Evolutionary conservation across 2,329 filamentous ascomycete species (phyloP), one percentile per base, ranked within the genome.

Genomic region (Phaeomoniella chlamydospora): DNA sequence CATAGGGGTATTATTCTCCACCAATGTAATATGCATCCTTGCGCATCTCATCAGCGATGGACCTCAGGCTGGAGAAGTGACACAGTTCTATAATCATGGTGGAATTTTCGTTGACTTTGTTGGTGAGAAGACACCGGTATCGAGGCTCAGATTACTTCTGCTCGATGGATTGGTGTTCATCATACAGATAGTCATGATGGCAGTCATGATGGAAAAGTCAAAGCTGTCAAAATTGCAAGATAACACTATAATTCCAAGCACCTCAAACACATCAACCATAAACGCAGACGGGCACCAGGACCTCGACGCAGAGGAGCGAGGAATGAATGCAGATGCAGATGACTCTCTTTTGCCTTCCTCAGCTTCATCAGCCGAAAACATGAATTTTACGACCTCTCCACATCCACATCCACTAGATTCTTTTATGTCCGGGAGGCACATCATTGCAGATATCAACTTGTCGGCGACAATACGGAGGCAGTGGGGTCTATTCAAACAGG

Each of bases 71-170:
- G 65, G 64, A 4, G 69, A 72, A 43, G 57, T 61, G 34, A 59
- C 58, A 3, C 49, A 69, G 18, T 64, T 62, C 13, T 77, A 76
- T 49, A 55, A 77, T 10, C 72, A 77, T 47, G 74, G 74, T 4
- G 72, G 74, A 2, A 44, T 77, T 34, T 63, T 74, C 44, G 72
- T 79, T 47, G 74, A 78, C 52, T 77, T 78, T 47, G 69, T 78
- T 36, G 74, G 74, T 12, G 70, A 77, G 50, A 61, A 67, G 43
- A 68, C 66, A 2, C 71, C 72, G 2, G 63, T 67, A 3, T 66
- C 68, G 36, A 68, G 67, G 47, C 50, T 65, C 33, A 61, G 64
- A 42, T 57, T 78, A 10, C 46, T 70, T 3, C 46, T 57, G 3
- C 54, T 76, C 41, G 74, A 78, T 48, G 30, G 68, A 5, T 50